A percentile compares a stretch with the other conserved stretches of the same genome.
Conservation (phyloP, 345 rosid species). For the Rubroshorea leprosula region DNA sequence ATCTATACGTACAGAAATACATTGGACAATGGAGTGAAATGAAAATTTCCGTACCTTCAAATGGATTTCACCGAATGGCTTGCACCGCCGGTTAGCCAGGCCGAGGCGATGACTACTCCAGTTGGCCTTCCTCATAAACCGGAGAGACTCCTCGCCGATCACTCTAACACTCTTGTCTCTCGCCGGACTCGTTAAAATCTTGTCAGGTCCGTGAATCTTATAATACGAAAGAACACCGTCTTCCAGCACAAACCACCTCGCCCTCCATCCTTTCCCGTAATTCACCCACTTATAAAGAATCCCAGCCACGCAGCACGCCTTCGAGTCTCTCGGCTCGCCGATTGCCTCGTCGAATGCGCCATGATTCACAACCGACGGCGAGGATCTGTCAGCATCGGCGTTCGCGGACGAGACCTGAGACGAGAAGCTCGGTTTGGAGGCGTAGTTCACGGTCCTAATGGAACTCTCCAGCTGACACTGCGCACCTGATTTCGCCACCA, state of each 20-base stretch:
- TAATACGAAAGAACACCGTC: conserved; percentile 59
- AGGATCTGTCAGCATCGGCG: conserved; percentile 26
- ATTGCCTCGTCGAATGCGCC: conserved; percentile 15
- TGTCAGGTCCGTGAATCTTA: conserved; percentile 91
- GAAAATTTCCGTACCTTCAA: conserved; percentile 53
- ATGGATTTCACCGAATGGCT: conserved; percentile 89
- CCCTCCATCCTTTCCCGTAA: conserved; percentile 93
- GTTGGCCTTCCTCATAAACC: conserved; percentile 69
- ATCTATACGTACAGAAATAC: no score
- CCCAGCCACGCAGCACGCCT: conserved; percentile 52
- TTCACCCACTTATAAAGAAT: conserved; percentile 94
- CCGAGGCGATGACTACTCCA: conserved; percentile 35
- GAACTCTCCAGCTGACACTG: conserved; percentile 43
- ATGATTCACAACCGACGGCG: conserved; percentile 22
- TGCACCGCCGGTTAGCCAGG: conserved; percentile 42
- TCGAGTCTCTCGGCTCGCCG: conserved; percentile 33
- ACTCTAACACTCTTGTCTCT: conserved; percentile 60
- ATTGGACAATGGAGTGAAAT: neutral
- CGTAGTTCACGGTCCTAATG: conserved; percentile 27
- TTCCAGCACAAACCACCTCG: conserved; percentile 84
- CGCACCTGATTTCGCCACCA: conserved; percentile 42
- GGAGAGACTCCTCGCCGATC: conserved; percentile 81
- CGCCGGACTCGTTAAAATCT: conserved; percentile 61
- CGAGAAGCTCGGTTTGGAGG: conserved; percentile 48
- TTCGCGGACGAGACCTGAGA: conserved; percentile 62